These are phyloP conservation scores for Colletotrichum sp. DNA, from an alignment of 2,329 filamentous ascomycete genomes.

Conservation along the genomic window DNA sequence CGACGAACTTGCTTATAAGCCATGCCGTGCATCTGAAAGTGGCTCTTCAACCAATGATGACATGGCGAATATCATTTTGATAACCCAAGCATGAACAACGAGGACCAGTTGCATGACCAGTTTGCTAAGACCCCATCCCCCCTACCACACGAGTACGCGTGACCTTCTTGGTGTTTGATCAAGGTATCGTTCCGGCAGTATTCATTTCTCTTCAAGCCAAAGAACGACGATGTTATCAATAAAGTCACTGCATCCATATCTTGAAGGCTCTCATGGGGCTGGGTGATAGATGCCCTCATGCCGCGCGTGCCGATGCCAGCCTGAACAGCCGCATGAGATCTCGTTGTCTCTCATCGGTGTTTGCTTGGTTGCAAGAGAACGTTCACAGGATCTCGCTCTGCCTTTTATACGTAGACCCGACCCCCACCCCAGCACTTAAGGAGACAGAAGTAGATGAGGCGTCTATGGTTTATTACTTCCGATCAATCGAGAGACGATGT, in stretches of 20 bases:
- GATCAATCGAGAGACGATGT: neutral
- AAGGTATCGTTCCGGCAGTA: neutral
- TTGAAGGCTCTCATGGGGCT: fast-evolving
- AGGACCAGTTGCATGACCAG: fast-evolving
- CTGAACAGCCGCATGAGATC: fast-evolving
- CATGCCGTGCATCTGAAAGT: neutral
- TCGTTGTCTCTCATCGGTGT: neutral
- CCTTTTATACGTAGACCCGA: neutral
- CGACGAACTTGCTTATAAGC: neutral
- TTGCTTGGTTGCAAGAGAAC: neutral
- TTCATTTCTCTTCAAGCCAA: neutral
- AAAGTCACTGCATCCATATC: too few relatives aligned
- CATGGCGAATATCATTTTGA: too few relatives aligned
- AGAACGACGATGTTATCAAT: too few relatives aligned
- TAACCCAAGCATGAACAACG: neutral
- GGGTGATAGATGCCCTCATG: too few relatives aligned
- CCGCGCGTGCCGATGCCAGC: fast-evolving
- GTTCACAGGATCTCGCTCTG: fast-evolving
- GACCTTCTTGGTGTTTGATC: neutral
- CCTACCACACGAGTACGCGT: neutral
- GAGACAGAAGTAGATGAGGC: fast-evolving
- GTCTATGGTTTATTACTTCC: neutral
- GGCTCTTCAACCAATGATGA: neutral
- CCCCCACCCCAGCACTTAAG: too few relatives aligned
- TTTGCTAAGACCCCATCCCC: neutral